phyloP scores from a whole-genome alignment of 768 basidiomycete genomes.

The Boletus huronensis region DNA sequence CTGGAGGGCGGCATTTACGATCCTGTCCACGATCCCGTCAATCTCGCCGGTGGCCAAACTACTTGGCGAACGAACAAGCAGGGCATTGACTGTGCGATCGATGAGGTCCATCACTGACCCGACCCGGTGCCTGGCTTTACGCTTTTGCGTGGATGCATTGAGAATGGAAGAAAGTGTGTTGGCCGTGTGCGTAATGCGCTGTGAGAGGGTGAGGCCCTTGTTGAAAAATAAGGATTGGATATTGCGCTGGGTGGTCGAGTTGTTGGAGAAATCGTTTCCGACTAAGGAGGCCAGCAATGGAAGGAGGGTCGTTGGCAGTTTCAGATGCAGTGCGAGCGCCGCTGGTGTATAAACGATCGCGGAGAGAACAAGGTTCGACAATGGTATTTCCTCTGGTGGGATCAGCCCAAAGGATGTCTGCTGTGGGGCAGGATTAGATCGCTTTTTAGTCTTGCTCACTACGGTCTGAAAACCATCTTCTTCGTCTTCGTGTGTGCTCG shows the following conservation, averaged over 20 bases:
- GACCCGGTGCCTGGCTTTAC: constrained; percentile 52
- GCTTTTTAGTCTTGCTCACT: constrained; percentile 50
- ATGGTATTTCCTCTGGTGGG: constrained; percentile 43
- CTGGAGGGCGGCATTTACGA: constrained; percentile 72
- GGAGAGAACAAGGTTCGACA: constrained; percentile 47
- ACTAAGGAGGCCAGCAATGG: constrained; percentile 76
- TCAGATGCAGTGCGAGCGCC: constrained; percentile 58
- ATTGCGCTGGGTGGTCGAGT: constrained; percentile 44
- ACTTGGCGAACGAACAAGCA: constrained; percentile 49
- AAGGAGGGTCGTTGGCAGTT: constrained; percentile 65
- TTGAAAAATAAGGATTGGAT: constrained; percentile 69
- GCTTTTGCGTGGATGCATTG: constrained; percentile 45
- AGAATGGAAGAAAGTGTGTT: constrained; percentile 53
- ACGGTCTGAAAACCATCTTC: constrained; percentile 61
- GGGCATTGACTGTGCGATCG: constrained; percentile 57
- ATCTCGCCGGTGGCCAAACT: constrained; percentile 58
- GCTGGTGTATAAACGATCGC: constrained; percentile 60
- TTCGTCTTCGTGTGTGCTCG: constrained; percentile 29
- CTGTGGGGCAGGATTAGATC: constrained; percentile 30
- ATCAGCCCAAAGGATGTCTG: constrained; percentile 37
- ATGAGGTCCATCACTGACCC: constrained; percentile 78
- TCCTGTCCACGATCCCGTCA: constrained; percentile 59
- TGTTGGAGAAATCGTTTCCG: constrained; percentile 75
- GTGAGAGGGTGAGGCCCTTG: constrained; percentile 47
- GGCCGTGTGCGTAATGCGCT: constrained; percentile 68